Evolutionary conservation across 352 stramenopile species (phyloP), one percentile per base, ranked within the genome.

Genomic region (Thraustochytrium aureum): DNA sequence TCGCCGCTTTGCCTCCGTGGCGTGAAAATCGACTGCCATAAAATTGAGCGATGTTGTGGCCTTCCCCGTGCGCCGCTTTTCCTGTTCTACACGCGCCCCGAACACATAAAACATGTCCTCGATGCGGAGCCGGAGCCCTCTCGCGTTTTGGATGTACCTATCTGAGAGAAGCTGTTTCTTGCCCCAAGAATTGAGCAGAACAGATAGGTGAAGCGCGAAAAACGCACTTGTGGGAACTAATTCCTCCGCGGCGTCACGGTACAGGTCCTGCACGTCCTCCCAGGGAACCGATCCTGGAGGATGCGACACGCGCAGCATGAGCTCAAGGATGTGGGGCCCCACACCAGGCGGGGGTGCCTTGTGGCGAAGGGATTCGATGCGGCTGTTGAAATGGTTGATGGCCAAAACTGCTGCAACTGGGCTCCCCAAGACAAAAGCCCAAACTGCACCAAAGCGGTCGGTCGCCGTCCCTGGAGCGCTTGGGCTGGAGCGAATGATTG

Each of bases 1-100:
- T n/a, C 10, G 32, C 33, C 61, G 47, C 59, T 79, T 35, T 3
- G 69, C 50, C 69, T 79, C 39, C 10, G 39, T 56, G 32, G 41
- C 50, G 26, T 79, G 69, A 39, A 62, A 37, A n/a, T 79, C 69
- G 35, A 79, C 54, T n/a, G 69, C 69, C 50, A 67, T 67, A 33
- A 73, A 79, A 32, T 79, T 79, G 33, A 79, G 56, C 47, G 59
- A 30, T 22, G n/a, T 35, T 14, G 38, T 52, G 20, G 37, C 59
- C 59, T 38, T 41, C 26, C 59, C 69, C 22, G 69, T 67, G 69
- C 43, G 65, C 26, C 33, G 17, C 5, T 14, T 20, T 50, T 79
- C 52, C 0, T 7, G 10, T 38, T 79, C 50, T 1, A 74, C 42
- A 64, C 50, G 32, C 37, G 54, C 38, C 38, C 67, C 61, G 69